Evolutionary conservation across 2,329 filamentous ascomycete species (phyloP).

Genomic region (Exophiala spinifera): DNA sequence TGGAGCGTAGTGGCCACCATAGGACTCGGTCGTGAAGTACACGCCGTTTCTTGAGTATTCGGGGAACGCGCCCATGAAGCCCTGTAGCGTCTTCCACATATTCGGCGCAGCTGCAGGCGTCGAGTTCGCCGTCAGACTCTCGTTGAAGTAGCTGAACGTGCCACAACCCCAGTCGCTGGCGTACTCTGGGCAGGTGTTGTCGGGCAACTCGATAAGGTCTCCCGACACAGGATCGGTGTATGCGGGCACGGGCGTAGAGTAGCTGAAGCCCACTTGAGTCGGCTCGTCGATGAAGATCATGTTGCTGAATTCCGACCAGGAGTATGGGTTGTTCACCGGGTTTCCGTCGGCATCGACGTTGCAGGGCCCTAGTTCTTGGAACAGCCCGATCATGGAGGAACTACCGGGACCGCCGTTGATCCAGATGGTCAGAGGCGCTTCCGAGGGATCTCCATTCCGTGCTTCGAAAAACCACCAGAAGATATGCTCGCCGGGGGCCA

Average conservation of each 20-base stretch:
- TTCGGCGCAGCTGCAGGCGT: slow-evolving; percentile 28
- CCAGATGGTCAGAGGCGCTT: slow-evolving; percentile 39
- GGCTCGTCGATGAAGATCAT: slow-evolving; percentile 67
- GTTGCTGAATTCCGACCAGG: slow-evolving; percentile 32
- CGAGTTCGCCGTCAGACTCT: slow-evolving; percentile 26
- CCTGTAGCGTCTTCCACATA: slow-evolving; percentile 30
- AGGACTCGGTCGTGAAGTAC: slow-evolving; percentile 54
- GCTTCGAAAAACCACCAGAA: slow-evolving; percentile 49
- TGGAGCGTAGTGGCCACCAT: slow-evolving; percentile 56
- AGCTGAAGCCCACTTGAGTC: slow-evolving; percentile 58
- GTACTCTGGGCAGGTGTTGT: slow-evolving; percentile 28
- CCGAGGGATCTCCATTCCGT: slow-evolving; percentile 33
- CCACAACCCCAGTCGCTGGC: slow-evolving; percentile 26
- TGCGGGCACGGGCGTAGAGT: slow-evolving; percentile 35
- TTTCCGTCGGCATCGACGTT: slow-evolving; percentile 39
- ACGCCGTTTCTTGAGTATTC: slow-evolving; percentile 41
- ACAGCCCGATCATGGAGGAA: slow-evolving; percentile 36
- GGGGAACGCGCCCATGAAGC: slow-evolving; percentile 30
- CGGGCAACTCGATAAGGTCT: slow-evolving; percentile 23
- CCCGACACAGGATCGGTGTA: slow-evolving; percentile 22
- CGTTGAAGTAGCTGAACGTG: slow-evolving; percentile 28
- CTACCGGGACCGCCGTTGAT: slow-evolving; percentile 38
- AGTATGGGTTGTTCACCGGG: slow-evolving; percentile 39
- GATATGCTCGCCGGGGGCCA: slow-evolving; percentile 49
- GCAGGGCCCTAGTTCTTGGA: slow-evolving; percentile 37